Evolutionary conservation across 1,139 yeast genomes (phyloP).

Genomic region (Protomyces pachydermus): DNA sequence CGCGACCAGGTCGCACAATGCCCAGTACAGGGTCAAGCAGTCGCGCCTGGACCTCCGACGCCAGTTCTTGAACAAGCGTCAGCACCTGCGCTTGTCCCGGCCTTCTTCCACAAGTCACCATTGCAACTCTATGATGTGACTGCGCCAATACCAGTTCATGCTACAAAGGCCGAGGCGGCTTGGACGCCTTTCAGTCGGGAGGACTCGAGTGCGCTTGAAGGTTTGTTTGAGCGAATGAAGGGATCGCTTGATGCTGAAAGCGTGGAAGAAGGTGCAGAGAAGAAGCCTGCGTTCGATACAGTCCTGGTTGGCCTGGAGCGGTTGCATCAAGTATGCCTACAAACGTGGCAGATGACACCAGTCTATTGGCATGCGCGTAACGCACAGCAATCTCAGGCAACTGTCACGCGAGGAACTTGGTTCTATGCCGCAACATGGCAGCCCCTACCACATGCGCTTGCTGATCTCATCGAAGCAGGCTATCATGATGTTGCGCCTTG

Average conservation of each 20-base stretch:
- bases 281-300: not conserved
- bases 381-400: conserved; percentile 30
- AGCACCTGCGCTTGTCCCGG: conserved; percentile 10
- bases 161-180: not conserved
- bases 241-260: not conserved
- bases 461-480: conserved; percentile 36
- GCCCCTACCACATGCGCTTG: conserved; percentile 41
- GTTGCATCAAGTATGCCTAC: conserved; percentile 38
- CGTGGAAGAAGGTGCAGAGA: not conserved
- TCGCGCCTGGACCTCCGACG: conserved; percentile 1
- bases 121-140: conserved; percentile 19
- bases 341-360: conserved; percentile 37
- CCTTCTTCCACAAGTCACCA: conserved; percentile 20
- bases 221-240: not conserved
- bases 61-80: conserved; percentile 10
- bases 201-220: conserved; percentile 15
- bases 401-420: conserved; percentile 40
- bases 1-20: not conserved
- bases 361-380: conserved; percentile 40
- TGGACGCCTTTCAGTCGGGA: conserved; percentile 19
- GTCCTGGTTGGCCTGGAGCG: conserved; percentile 41
- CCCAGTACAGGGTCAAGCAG: not conserved
- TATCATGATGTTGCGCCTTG: conserved; percentile 38
- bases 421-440: conserved; percentile 39
- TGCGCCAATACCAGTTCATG: conserved; percentile 16